Conservation (phyloP, 2,329 filamentous ascomycete genomes). For the Fusarium temperatum region DNA sequence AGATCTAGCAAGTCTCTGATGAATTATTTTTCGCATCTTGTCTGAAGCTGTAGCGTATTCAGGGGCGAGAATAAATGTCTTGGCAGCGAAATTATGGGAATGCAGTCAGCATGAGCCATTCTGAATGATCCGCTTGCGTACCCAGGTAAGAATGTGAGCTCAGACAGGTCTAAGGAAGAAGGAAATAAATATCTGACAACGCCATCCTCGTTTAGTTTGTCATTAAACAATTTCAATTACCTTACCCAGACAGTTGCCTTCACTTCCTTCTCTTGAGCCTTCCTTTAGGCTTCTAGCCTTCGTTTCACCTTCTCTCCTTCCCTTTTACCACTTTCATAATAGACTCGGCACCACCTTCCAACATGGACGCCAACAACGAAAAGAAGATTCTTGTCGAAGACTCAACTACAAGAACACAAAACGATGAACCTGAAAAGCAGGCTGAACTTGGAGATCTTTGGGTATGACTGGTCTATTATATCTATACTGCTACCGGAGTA, state of each 20-base stretch:
- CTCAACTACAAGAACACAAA: not conserved
- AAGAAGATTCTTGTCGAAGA: constrained; percentile 10
- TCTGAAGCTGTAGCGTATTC: not conserved
- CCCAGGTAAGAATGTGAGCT: not conserved
- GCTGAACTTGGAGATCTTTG: constrained; percentile 14
- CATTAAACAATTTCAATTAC: not conserved
- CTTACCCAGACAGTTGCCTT: not conserved
- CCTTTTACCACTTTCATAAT: not conserved
- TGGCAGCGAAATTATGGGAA: not conserved
- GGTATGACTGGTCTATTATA: not conserved
- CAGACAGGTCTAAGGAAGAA: not conserved
- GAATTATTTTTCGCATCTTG: not conserved
- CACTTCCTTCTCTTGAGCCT: not conserved
- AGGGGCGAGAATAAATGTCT: not conserved
- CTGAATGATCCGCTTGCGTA: not conserved
- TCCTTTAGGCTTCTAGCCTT: not conserved
- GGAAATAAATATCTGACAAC: not conserved
- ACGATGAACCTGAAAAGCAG: not conserved
- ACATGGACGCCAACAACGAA: constrained; percentile 5
- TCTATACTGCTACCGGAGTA: not conserved
- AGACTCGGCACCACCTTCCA: not conserved
- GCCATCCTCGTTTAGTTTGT: not conserved
- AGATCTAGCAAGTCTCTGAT: rapidly evolving
- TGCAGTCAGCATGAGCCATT: constrained; percentile 9
- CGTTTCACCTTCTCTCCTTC: not conserved